These are phyloP conservation scores for Suhomyces pyralidae DNA, from an alignment of 805 yeast genomes.

Conservation along the genomic window DNA sequence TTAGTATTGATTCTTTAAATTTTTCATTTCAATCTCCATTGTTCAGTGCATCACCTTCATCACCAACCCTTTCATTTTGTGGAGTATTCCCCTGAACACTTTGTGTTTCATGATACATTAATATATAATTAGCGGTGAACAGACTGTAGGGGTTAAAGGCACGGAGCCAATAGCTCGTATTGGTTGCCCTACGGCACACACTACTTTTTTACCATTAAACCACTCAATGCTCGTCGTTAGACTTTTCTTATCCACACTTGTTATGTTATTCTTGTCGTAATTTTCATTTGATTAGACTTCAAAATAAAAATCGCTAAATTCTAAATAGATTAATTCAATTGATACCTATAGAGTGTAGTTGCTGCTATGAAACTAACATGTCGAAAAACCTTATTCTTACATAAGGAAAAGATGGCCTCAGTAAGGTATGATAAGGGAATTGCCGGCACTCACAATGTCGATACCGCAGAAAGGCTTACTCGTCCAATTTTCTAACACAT, in stretches of 20 bases:
- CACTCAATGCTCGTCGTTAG: neutral
- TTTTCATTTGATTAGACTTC: neutral
- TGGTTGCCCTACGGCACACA: neutral
- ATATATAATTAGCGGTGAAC: neutral
- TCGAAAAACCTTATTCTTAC: too few relatives aligned
- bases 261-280: neutral
- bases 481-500: too few relatives aligned
- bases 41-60: neutral
- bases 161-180: neutral
- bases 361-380: too few relatives aligned
- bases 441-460: too few relatives aligned
- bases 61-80: neutral
- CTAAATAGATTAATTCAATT: neutral
- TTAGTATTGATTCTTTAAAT: constrained; percentile 43
- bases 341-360: neutral
- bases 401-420: too few relatives aligned
- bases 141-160: neutral
- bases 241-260: neutral
- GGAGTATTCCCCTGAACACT: neutral
- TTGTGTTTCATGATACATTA: neutral
- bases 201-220: neutral
- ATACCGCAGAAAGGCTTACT: too few relatives aligned
- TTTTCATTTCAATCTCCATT: constrained; percentile 1
- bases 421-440: too few relatives aligned
- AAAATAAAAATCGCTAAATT: neutral